Evolutionary conservation across 192 early-diverging fungal species (phyloP), one percentile per base, ranked within the genome.

Genomic region (Coemansia sp.): DNA sequence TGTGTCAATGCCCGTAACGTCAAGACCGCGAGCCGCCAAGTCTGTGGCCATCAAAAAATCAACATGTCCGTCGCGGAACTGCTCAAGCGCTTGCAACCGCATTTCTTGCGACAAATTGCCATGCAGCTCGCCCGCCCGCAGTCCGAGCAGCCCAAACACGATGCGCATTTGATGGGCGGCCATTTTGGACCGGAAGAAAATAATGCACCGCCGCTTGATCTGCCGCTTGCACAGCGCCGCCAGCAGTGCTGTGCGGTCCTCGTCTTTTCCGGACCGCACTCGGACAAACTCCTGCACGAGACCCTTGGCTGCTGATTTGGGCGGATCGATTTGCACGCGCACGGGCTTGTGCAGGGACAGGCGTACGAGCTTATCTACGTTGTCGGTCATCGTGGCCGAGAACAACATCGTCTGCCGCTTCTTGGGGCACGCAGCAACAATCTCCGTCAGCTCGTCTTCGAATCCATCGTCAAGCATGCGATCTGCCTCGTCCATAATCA

Each of bases 341-440:
- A 96, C 92, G 25, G 96, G 97, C 22, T 89, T 79, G 58, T 92
- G 85, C 52, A 99, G 84, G 1, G 96, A 98, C 64, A 99, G 86
- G 24, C 92, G 90, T 50, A 97, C 90, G 22, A 99, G 85, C 68
- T 97, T 90, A 65, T 99, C 94, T 32, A 97, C 90, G 62, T 96
- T 95, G 70, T 97, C 94, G 7, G 97, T 99, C 97, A 98, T 98
- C 14, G 97, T 99, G 19, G 97, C 97, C 23, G 97, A 99, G 79
- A 99, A 99, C 5, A 99, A 82, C 94, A 99, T 96, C 2, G 96
- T 95, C 72, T 99, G 97, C 51, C 97, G 87, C 48, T 84, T 86
- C 59, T 87, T 85, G 2, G 97, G 97, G 47, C 91, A 92, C 47
- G 88, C 57, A 56, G 89, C 90, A 69, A 99, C 85, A 74, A 99